Base-by-base conservation (phyloP, 192 early-diverging fungal genomes). In the Coemansia guatemalensis region DNA sequence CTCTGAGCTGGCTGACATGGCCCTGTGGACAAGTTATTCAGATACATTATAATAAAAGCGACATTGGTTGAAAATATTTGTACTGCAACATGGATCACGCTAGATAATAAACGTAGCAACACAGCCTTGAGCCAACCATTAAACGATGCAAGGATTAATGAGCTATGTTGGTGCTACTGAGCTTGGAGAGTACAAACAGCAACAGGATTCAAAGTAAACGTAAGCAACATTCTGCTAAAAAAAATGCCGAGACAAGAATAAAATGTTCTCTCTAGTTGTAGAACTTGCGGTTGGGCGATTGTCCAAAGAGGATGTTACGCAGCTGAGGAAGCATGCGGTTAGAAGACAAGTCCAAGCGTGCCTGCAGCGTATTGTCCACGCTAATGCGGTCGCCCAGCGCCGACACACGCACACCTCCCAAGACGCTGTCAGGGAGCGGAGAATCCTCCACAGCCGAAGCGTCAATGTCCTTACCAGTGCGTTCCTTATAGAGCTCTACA, bases 311-410 rank as follows among this genome's bases (percentile, higher is more conserved):
- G 51, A 88, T 70, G 67, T 88, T 82, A 54, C 95, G 92, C 72
- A 98, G 88, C 65, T 94, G 90, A 29, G 97, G 97, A 60, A 99
- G 88, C 93, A 96, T 91, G 64, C 83, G 73, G 65, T 98, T 92
- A 53, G 86, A 83, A 27, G 90, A 82, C 61, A 97, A 84, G 11
- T 88, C 88, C 63, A 99, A 77, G 41, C 97, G 87, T n/a, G 90
- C 85, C 74, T 93, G 93, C 58, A 96, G 83, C 24, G 96, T 96
- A 82, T 98, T 99, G 73, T 89, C 84, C 49, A 94, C 86, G 32
- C 83, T 83, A 68, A 96, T 95, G 41, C 88, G 85, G 49, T 92
- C 93, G 48, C 89, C 84, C 57, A 87, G 72, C 21, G 87, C 88
- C 53, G 85, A 82, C 17, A 96, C 81, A 27, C 94, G 86, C 32